phyloP scores from a whole-genome alignment of 148 eudicot species.

The Heliosperma pusillum region DNA sequence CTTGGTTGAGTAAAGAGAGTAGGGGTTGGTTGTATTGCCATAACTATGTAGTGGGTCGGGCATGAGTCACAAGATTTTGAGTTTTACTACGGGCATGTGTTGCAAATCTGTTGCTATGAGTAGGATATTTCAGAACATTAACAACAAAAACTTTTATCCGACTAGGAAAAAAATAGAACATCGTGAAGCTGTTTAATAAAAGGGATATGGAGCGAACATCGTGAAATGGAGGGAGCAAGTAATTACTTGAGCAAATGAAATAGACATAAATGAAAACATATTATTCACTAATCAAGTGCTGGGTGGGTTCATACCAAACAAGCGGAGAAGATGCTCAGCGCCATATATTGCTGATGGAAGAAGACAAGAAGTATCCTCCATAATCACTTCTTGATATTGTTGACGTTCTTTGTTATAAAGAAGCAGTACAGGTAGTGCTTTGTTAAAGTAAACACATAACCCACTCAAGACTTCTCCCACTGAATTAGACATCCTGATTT shows the following conservation, averaged over 20 bases:
- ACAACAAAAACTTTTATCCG: too few species aligned
- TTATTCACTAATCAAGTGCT: conserved; percentile 4
- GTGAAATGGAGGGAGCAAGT: background rate
- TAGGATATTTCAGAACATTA: too few species aligned
- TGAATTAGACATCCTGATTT: conserved; percentile 39
- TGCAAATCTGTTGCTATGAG: too few species aligned
- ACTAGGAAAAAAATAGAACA: too few species aligned
- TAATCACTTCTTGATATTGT: conserved; percentile 43
- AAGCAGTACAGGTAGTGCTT: conserved; percentile 55
- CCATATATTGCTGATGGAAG: conserved; percentile 59
- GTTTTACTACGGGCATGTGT: too few species aligned
- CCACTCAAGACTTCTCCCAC: conserved; percentile 56
- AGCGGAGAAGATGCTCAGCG: conserved; percentile 36
- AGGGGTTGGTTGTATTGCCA: too few species aligned
- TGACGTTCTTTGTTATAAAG: conserved; percentile 58
- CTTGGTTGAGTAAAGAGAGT: too few species aligned
- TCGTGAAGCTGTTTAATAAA: too few species aligned
- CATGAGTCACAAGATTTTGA: too few species aligned
- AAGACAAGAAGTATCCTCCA: conserved; percentile 21
- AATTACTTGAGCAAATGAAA: background rate
- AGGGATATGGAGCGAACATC: background rate
- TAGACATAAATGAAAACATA: background rate
- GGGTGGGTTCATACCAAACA: conserved; percentile 21
- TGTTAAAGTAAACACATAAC: conserved; percentile 52
- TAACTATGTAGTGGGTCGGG: too few species aligned